Conservation (phyloP, 2,329 filamentous ascomycete genomes). For the Hyphodiscus sp. region DNA sequence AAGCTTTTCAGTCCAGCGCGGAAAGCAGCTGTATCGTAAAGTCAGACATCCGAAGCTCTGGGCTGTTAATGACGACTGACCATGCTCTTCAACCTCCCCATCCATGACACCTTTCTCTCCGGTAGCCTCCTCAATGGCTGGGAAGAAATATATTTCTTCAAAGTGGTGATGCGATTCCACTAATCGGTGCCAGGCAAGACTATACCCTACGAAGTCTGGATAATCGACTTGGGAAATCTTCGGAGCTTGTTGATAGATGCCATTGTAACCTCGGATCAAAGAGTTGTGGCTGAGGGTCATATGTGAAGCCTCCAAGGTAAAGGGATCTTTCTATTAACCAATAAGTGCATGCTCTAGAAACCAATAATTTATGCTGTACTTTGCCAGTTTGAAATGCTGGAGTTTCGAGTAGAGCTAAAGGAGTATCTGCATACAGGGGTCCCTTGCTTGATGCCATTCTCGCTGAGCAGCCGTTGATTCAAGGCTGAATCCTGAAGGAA, state of each 20-base stretch:
- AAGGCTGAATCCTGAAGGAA: not conserved
- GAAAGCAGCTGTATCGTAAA: slow-evolving; percentile 3
- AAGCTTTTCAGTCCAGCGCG: slow-evolving; percentile 11
- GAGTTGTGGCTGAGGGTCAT: slow-evolving; percentile 57
- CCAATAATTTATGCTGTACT: not conserved
- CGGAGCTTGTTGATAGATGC: slow-evolving; percentile 53
- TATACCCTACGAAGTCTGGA: slow-evolving; percentile 51
- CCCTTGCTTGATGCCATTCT: not conserved
- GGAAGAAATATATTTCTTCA: slow-evolving; percentile 18
- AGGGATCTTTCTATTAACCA: slow-evolving; percentile 32
- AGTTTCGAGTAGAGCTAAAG: slow-evolving; percentile 1
- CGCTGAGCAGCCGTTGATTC: not conserved
- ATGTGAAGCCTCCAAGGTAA: slow-evolving; percentile 52
- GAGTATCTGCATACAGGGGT: slow-evolving; percentile 1
- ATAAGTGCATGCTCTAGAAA: too few species aligned
- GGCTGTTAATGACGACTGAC: slow-evolving; percentile 1
- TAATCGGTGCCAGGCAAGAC: slow-evolving; percentile 51
- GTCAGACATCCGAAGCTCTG: not conserved
- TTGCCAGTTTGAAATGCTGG: slow-evolving; percentile 2
- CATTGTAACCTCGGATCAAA: slow-evolving; percentile 58
- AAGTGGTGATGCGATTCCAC: slow-evolving; percentile 36
- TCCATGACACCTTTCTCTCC: slow-evolving; percentile 17
- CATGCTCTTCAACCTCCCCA: slow-evolving; percentile 15
- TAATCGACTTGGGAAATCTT: slow-evolving; percentile 45
- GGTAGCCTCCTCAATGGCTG: slow-evolving; percentile 7